A percentile compares a stretch with the other conserved stretches of the same genome.
phyloP scores from a whole-genome alignment of 2,329 filamentous ascomycete genomes.

The Geosmithia morbida region DNA sequence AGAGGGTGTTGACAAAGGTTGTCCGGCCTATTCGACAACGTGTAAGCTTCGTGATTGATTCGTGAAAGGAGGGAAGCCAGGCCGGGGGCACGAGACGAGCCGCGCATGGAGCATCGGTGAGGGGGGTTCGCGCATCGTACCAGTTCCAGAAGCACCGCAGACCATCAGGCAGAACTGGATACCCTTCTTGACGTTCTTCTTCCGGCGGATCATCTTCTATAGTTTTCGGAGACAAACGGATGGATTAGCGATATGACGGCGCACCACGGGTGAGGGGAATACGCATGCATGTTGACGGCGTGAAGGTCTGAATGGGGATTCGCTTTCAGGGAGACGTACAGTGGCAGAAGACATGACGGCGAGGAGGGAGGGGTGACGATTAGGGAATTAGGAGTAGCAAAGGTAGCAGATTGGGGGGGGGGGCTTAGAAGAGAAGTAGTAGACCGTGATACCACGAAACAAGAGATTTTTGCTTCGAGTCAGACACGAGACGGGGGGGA shows the following conservation, averaged over 20 bases:
- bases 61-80: background rate
- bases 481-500: background rate
- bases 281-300: background rate
- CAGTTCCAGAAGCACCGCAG: conserved; percentile 95
- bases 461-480: background rate
- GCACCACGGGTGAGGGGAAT: background rate
- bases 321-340: conserved; percentile 11
- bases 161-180: conserved; percentile 99
- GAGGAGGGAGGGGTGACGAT: conserved; percentile 2
- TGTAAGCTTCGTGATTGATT: background rate
- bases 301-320: background rate
- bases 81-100: too few species aligned
- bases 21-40: conserved; percentile 58
- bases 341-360: conserved; percentile 17
- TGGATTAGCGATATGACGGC: background rate
- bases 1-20: conserved; percentile 98
- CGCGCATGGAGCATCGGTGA: background rate
- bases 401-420: background rate
- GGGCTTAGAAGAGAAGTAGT: background rate
- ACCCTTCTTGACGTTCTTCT: conserved; percentile 99
- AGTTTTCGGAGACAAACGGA: conserved; percentile 1
- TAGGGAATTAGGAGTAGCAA: conserved; percentile 3
- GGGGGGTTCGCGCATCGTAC: conserved; percentile 36
- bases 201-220: conserved; percentile 92
- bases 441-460: background rate